Conservation (phyloP, 2,329 filamentous ascomycete species). For the Ophiostoma montium region DNA sequence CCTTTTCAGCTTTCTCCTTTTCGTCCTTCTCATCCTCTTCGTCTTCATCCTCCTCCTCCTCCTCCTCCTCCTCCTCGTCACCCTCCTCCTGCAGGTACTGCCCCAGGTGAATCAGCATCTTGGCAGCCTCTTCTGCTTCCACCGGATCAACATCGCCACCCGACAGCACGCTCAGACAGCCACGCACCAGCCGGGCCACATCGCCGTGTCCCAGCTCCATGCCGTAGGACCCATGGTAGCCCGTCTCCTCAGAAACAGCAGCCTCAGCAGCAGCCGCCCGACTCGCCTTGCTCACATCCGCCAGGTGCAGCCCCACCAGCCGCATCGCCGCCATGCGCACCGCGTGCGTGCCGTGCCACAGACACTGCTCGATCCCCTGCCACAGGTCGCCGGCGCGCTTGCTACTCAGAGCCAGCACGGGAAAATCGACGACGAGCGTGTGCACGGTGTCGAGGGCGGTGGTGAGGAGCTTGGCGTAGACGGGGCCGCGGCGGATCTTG, state of each 20-base stretch:
- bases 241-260: not conserved
- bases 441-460: slow-evolving; percentile 56
- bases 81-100: slow-evolving; percentile 37
- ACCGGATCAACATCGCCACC: slow-evolving; percentile 51
- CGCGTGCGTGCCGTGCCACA: slow-evolving; percentile 57
- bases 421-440: slow-evolving; percentile 52
- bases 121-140: slow-evolving; percentile 64
- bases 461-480: slow-evolving; percentile 44
- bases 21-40: slow-evolving; percentile 27
- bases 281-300: slow-evolving; percentile 57
- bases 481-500: slow-evolving; percentile 40
- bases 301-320: slow-evolving; percentile 63
- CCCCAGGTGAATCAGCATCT: slow-evolving; percentile 73
- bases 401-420: slow-evolving; percentile 45
- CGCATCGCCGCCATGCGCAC: slow-evolving; percentile 67
- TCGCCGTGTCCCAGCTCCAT: slow-evolving; percentile 51
- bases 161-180: slow-evolving; percentile 42
- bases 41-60: slow-evolving; percentile 24
- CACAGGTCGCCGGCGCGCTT: slow-evolving; percentile 45
- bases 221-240: slow-evolving; percentile 46
- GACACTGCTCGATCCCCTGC: slow-evolving; percentile 50
- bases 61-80: slow-evolving; percentile 25
- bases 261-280: not conserved
- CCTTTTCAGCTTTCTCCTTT: slow-evolving; percentile 23
- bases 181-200: slow-evolving; percentile 43